These are phyloP conservation scores for Tilletia indica DNA, from an alignment of 1,284 basidiomycete species.

Conservation along the genomic window DNA sequence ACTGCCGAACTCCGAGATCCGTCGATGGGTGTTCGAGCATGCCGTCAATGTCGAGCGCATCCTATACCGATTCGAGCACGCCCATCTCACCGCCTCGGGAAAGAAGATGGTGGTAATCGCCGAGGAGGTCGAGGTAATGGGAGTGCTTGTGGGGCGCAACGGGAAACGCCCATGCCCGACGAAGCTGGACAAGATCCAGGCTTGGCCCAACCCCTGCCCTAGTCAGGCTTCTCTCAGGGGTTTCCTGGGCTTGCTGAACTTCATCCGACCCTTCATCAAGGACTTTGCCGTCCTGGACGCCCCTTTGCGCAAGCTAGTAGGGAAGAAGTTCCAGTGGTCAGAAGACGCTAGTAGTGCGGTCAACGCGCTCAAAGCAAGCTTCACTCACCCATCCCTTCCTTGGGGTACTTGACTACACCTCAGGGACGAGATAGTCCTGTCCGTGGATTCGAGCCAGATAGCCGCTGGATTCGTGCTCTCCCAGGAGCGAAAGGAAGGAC, in stretches of 20 bases:
- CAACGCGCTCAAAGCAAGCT: neutral
- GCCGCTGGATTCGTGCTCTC: neutral
- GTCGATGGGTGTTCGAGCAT: neutral
- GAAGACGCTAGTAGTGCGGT: neutral
- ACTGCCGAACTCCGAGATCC: neutral
- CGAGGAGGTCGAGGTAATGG: neutral
- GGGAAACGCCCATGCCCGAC: neutral
- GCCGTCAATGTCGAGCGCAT: neutral
- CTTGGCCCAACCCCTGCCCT: slow-evolving; percentile 1
- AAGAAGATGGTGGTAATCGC: neutral
- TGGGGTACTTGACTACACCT: neutral
- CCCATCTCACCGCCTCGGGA: neutral
- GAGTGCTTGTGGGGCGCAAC: neutral
- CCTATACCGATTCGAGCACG: neutral
- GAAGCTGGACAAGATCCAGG: neutral
- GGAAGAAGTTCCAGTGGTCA: neutral
- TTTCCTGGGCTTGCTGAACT: neutral
- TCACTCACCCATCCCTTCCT: neutral
- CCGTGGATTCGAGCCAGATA: neutral
- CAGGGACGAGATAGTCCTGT: neutral
- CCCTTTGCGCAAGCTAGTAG: neutral
- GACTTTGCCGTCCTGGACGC: neutral
- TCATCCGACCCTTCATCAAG: neutral
- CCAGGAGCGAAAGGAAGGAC: neutral
- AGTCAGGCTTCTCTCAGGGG: neutral